Evolutionary conservation across 495 filamentous ascomycete species (phyloP), one percentile per base, ranked within the genome.

Genomic region (Tuber borchii): DNA sequence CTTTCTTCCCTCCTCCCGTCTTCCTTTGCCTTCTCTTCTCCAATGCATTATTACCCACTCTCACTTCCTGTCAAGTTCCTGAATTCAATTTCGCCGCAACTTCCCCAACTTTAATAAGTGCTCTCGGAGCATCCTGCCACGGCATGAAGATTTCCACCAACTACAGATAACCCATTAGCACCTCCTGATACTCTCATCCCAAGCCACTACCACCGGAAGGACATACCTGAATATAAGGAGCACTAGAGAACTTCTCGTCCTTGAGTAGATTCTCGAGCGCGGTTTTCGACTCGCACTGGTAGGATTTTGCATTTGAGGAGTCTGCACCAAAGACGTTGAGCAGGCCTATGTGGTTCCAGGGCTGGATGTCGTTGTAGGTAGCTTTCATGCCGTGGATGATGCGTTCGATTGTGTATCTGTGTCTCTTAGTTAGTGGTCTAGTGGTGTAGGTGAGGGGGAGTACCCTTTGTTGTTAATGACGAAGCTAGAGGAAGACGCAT

Each of bases 91-190:
- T 34, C 7, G 93, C 92, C 42, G 92, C 90, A 70, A 91, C 86
- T 78, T 87, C 84, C 1, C 90, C 89, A 20, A 89, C 89, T 70
- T 88, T 81, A 81, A 90, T 91, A 84, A 97, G 82, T 31, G 88
- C 90, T 70, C 86, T 83, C 0, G 93, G 94, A 39, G 93, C 90
- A 84, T 97, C 94, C 73, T 93, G 88, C 83, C 89, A 91, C 26
- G 90, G 90, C 89, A 97, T 94, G 82, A 93, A 93, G 71, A 97
- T 73, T 85, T 97, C 94, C 40, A 97, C 94, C 83, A 97, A 87
- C 85, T 95, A 84, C 71, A 87, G 69, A 51, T 79, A 84, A 84
- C 39, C 83, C 80, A 42, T 86, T 82, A 73, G 82, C 83, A 71
- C 71, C 16, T 42, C 42, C 26, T 65, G n/a, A 61, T 31, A 16